Evolutionary conservation across 257 asterid genomes (phyloP).

Genomic region (Solanum chilense): DNA sequence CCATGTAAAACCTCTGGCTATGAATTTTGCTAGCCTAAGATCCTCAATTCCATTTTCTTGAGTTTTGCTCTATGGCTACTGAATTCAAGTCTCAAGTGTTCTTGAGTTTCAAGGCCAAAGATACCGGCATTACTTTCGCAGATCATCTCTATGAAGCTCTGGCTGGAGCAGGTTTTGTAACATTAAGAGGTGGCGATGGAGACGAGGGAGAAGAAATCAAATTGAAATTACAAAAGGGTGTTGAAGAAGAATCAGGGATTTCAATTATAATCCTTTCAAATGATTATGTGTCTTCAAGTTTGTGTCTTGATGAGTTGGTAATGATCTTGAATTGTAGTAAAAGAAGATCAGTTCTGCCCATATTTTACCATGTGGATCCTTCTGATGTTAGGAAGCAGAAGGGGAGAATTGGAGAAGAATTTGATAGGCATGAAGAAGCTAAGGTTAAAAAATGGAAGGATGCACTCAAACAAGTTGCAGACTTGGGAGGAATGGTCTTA

Average conservation of each 20-base stretch:
- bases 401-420: background rate
- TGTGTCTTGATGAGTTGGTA: constrained; percentile 10
- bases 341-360: background rate
- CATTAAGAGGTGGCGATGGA: background rate
- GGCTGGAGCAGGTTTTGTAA: background rate
- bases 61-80: background rate
- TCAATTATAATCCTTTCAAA: background rate
- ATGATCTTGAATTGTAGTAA: constrained; percentile 1
- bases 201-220: background rate
- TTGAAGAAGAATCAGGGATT: background rate
- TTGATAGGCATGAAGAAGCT: background rate
- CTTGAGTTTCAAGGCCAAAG: background rate
- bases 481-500: constrained; percentile 7
- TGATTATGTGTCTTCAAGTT: constrained; percentile 2
- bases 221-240: background rate
- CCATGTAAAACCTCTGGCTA: background rate
- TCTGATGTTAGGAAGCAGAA: constrained; percentile 2
- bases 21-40: background rate
- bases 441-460: constrained; percentile 2
- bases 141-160: constrained; percentile 4
- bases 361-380: constrained; percentile 5
- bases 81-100: background rate
- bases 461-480: constrained; percentile 3
- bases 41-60: background rate
- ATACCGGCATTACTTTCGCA: background rate